phyloP scores from a whole-genome alignment of 495 filamentous ascomycete genomes.

The Pseudomonodictys pantanalensis region DNA sequence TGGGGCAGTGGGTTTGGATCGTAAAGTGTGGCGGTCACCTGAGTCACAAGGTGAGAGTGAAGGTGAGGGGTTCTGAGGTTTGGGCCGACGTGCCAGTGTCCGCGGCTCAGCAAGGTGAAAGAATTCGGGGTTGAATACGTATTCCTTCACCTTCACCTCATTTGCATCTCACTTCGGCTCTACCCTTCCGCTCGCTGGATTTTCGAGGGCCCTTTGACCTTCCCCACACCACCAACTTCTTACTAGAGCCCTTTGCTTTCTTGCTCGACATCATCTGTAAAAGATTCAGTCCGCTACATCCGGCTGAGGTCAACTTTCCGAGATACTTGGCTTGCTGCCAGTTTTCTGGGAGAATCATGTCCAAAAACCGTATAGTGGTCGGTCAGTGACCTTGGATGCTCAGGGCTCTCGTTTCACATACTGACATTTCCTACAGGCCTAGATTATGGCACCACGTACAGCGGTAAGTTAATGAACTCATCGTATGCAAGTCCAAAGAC shows the following conservation, averaged over 20 bases:
- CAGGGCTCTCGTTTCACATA: not conserved
- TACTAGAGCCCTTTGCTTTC: not conserved
- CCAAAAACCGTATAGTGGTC: conserved; percentile 10
- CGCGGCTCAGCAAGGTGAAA: not conserved
- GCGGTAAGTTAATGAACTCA: not conserved
- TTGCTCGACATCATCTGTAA: not conserved
- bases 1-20: too few species aligned
- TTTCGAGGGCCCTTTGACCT: not conserved
- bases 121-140: too few species aligned
- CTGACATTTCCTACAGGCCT: conserved; percentile 1
- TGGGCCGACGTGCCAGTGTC: not conserved
- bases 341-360: not conserved
- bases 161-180: not conserved
- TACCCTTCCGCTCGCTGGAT: not conserved
- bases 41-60: too few species aligned
- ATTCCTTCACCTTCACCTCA: not conserved
- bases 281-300: not conserved
- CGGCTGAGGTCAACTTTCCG: not conserved
- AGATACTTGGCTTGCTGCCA: not conserved
- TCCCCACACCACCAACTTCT: not conserved
- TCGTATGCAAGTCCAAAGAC: not conserved
- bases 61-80: not conserved
- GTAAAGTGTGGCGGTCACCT: too few species aligned
- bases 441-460: conserved; percentile 24
- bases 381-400: not conserved